These are phyloP conservation scores for Papiliotrema fonsecae DNA, from an alignment of 1,284 basidiomycete genomes.

Conservation along the genomic window DNA sequence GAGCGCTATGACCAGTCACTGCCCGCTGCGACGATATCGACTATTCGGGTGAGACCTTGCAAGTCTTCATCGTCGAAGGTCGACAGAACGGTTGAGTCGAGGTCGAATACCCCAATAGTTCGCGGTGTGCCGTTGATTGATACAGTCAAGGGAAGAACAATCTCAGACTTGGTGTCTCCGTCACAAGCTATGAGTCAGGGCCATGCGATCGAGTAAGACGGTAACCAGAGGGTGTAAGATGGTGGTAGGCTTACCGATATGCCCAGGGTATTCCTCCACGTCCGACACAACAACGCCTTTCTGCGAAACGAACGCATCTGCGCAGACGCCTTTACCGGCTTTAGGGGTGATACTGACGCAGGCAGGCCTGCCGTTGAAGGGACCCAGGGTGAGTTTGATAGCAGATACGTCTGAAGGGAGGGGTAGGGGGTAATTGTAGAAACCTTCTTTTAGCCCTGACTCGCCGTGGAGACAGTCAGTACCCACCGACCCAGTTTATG, in stretches of 20 bases:
- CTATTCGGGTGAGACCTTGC: conserved; percentile 65
- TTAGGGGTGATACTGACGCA: conserved; percentile 70
- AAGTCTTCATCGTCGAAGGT: conserved; percentile 73
- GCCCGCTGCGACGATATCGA: conserved; percentile 53
- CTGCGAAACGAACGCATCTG: conserved; percentile 61
- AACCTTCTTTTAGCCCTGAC: conserved; percentile 54
- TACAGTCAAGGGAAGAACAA: conserved; percentile 66
- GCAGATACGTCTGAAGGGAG: conserved; percentile 44
- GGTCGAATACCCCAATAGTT: conserved; percentile 71
- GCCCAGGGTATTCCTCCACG: conserved; percentile 74
- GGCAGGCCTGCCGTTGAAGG: conserved; percentile 82
- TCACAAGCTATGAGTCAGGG: conserved; percentile 60
- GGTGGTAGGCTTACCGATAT: conserved; percentile 55
- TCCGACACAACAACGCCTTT: conserved; percentile 63
- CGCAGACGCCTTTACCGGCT: conserved; percentile 70
- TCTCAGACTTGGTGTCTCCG: conserved; percentile 76
- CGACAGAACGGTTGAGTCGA: conserved; percentile 68
- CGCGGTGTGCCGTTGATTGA: conserved; percentile 24
- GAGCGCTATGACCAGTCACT: conserved; percentile 31
- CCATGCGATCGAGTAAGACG: background rate
- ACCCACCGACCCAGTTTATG: conserved; percentile 84
- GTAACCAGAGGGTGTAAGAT: background rate
- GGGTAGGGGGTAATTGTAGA: conserved; percentile 66
- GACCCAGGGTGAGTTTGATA: conserved; percentile 60
- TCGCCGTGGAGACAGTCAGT: background rate